Base-by-base conservation (phyloP, 768 basidiomycete genomes). In the Podaxis sp. region DNA sequence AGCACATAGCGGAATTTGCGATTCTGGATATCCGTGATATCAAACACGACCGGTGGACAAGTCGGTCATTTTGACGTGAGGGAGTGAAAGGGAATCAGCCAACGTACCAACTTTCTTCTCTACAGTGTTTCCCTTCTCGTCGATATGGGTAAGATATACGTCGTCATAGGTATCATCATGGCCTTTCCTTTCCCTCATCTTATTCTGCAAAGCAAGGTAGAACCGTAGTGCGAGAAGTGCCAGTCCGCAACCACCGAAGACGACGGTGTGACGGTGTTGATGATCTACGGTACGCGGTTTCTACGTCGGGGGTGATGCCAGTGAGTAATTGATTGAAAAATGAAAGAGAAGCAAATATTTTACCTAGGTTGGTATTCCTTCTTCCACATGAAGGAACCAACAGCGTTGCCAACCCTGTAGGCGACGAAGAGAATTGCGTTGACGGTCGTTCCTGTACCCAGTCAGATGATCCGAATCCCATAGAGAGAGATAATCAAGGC, bases 321-420 rank as follows among this genome's bases (percentile, higher is more conserved):
- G 44, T 16, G 52, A 52, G 50, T 58, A 18, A 56, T 35, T 53
- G 21, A 32, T 21, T 35, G n/a, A 10, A 28, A 21, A 18, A 48
- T 23, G 40, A 25, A 52, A 50, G 44, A 51, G 48, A 40, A 3
- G 23, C 36, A n/a, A 55, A 28, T 32, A 67, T 21, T 71, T 37
- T 70, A 87, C 87, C 88, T 79, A 35, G 89, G 89, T 68, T 83
- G 79, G 69, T 89, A 91, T 69, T 79, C 61, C 55, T 77, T 73
- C 73, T 88, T 82, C 90, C 90, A 93, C 82, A 90, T 88, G 67
- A 89, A 87, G 27, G 88, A 86, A 4, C 89, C 81, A 2, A 80
- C 86, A 14, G 89, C 83, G 68, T 93, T 92, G 56, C 89, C 91
- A 28, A 90, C 76, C 21, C 85, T 88, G 70, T 92, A 94, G 0